Base-by-base conservation (phyloP, 176 grass and related monocot species). In the Microstegium vimineum region DNA sequence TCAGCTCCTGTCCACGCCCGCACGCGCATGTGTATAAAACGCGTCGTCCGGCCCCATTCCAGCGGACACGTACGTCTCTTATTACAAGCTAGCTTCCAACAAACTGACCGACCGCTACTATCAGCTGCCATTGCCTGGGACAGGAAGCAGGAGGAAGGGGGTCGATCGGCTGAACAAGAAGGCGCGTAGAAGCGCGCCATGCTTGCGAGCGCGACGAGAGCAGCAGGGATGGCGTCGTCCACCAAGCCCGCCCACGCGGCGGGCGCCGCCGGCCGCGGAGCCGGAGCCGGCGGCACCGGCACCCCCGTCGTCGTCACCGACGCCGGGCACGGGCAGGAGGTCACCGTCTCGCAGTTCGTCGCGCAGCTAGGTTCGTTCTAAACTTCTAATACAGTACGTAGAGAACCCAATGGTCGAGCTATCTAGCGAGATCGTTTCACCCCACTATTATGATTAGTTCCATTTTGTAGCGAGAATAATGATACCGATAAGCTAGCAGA, bases 331-430 rank as follows among this genome's bases (percentile, higher is more conserved):
- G 60, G 82, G 71, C 65, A 87, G 75, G 72, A 74, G 69, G 76
- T 69, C 17, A 37, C 83, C 14, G 67, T 90, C 22, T 86, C 89
- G 5, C 86, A 77, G 47, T 82, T 89, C 76, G 40, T 85, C 84
- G 69, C 77, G 11, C 87, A 83, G 83, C 79, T 86, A 46, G 86
- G 90, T 91, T 84, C 8, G 54, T 52, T 30, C 26, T n/a, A n/a
- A n/a, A n/a, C 6, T 20, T 20, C 49, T 54, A 22, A n/a, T 16
- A 1, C 4, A 18, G 1, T n/a, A n/a, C n/a, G n/a, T n/a, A 13
- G 1, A 35, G 8, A 38, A n/a, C 34, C 66, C 34, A 1, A 5
- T 4, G 8, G 26, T 69, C 38, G 40, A 17, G 13, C 8, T 49
- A 15, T n/a, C n/a, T n/a, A 38, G 35, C 11, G 23, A n/a, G n/a